Base-by-base conservation (phyloP, 768 basidiomycete species). In the Mycena venus region DNA sequence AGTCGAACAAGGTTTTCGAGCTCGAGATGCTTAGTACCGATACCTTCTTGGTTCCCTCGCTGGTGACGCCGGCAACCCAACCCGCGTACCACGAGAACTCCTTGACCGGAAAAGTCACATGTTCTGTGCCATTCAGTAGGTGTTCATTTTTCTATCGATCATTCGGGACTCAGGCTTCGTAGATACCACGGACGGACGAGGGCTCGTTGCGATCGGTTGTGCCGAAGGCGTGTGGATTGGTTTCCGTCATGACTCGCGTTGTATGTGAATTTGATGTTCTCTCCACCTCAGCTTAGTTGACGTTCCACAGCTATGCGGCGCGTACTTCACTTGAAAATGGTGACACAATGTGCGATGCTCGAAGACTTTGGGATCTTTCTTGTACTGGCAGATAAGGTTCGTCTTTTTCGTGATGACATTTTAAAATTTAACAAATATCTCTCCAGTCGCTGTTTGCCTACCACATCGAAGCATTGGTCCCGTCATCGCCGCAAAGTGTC, bases 141-240 rank as follows among this genome's bases (percentile, higher is more conserved):
- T 81, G 85, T 78, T n/a, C 27, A 42, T 25, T n/a, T n/a, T 1
- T 12, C 63, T 47, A 51, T n/a, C 42, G 31, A 25, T 55, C n/a
- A 29, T 31, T n/a, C 5, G 21, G 14, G n/a, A 44, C 51, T 42
- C 60, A 31, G 11, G 47, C 75, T 55, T 64, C 40, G 15, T 63
- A 98, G 97, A 90, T 73, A 98, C 96, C 7, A 86, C 92, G 7
- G 96, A 99, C 80, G 93, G 94, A 7, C 91, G 96, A 29, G 91
- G 91, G 15, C 88, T 99, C 17, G 94, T 99, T 47, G 96, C 97
- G 0, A 93, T 99, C 77, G 98, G 97, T 10, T 98, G 97, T 82
- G 93, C 94, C 0, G 96, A 98, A 80, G 98, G 98, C 38, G 96
- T 99, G 7, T 99, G 97, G 96, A 98, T 99, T 79, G 98, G 98